A percentile compares a stretch with the other conserved stretches of the same genome.
These are phyloP conservation scores for Debaryomycetaceae sp. DNA, from an alignment of 1,139 yeast genomes.

Conservation along the genomic window DNA sequence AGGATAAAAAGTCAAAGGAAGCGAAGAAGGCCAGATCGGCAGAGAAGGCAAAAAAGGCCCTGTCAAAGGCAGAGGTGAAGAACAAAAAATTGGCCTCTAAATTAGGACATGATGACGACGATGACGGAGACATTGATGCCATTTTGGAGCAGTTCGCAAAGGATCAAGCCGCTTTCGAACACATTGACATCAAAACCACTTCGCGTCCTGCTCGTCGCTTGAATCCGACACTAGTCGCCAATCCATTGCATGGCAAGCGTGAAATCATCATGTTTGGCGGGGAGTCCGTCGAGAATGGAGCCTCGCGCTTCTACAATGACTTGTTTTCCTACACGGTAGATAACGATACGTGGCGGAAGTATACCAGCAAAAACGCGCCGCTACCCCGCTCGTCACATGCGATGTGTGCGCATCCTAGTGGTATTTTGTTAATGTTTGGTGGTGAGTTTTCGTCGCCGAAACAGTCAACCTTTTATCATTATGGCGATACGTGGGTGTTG, in stretches of 20 bases:
- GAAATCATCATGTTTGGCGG: slow-evolving; percentile 89
- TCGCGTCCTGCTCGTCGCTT: slow-evolving; percentile 57
- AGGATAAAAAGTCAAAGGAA: slow-evolving; percentile 75
- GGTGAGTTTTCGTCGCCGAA: slow-evolving; percentile 97
- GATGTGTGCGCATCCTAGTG: slow-evolving; percentile 89
- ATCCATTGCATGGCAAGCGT: slow-evolving; percentile 63
- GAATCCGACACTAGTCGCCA: slow-evolving; percentile 66
- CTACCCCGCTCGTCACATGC: slow-evolving; percentile 91
- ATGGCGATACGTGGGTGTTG: slow-evolving; percentile 90
- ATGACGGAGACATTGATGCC: slow-evolving; percentile 81
- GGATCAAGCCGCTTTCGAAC: slow-evolving; percentile 71
- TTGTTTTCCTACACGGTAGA: slow-evolving; percentile 64
- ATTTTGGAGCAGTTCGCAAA: slow-evolving; percentile 67
- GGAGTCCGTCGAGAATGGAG: slow-evolving; percentile 47
- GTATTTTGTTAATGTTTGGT: slow-evolving; percentile 76
- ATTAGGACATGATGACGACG: slow-evolving; percentile 67
- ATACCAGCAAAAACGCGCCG: slow-evolving; percentile 78
- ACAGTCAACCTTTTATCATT: slow-evolving; percentile 91
- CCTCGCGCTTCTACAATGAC: slow-evolving; percentile 73
- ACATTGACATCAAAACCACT: slow-evolving; percentile 50
- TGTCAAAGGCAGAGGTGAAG: slow-evolving; percentile 62
- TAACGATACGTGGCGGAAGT: slow-evolving; percentile 71
- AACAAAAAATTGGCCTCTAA: slow-evolving; percentile 68
- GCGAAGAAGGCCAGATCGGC: slow-evolving; percentile 86
- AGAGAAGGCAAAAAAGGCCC: slow-evolving; percentile 70